phyloP scores from a whole-genome alignment of 768 basidiomycete genomes.

The Sistotremastrum niveocremeum region DNA sequence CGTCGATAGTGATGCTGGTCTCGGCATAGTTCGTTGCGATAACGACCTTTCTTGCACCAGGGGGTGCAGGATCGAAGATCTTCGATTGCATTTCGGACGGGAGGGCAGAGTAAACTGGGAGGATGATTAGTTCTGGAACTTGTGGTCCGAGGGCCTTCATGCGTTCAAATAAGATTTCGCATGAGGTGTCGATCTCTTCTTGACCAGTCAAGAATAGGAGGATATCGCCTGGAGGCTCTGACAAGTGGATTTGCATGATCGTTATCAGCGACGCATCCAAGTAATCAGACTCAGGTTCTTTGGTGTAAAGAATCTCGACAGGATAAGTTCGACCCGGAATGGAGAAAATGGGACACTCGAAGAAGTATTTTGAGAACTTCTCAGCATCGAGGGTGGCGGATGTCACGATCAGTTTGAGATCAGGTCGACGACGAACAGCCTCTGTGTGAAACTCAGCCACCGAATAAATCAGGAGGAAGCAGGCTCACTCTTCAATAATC shows the following conservation, averaged over 20 bases:
- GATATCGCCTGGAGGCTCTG: slow-evolving; percentile 93
- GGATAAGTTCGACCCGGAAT: slow-evolving; percentile 99
- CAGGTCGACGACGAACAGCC: slow-evolving; percentile 86
- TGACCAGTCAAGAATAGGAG: slow-evolving; percentile 96
- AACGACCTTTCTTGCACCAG: slow-evolving; percentile 96
- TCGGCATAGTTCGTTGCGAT: slow-evolving; percentile 99
- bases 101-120: slow-evolving; percentile 95
- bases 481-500: slow-evolving; percentile 70
- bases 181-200: slow-evolving; percentile 96
- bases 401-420: slow-evolving; percentile 95
- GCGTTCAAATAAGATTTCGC: slow-evolving; percentile 94
- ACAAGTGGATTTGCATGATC: slow-evolving; percentile 98
- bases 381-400: slow-evolving; percentile 99
- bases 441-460: slow-evolving; percentile 36
- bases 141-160: slow-evolving; percentile 99
- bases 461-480: slow-evolving; percentile 11
- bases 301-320: slow-evolving; percentile 95
- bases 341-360: slow-evolving; percentile 96
- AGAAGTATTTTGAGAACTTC: slow-evolving; percentile 99
- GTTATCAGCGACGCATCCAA: slow-evolving; percentile 97
- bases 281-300: slow-evolving; percentile 96
- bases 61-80: slow-evolving; percentile 96
- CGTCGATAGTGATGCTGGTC: slow-evolving; percentile 95
- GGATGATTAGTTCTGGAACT: slow-evolving; percentile 91
- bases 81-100: slow-evolving; percentile 97